Conservation (phyloP, 768 basidiomycete species). For the Tylopilus balloui region DNA sequence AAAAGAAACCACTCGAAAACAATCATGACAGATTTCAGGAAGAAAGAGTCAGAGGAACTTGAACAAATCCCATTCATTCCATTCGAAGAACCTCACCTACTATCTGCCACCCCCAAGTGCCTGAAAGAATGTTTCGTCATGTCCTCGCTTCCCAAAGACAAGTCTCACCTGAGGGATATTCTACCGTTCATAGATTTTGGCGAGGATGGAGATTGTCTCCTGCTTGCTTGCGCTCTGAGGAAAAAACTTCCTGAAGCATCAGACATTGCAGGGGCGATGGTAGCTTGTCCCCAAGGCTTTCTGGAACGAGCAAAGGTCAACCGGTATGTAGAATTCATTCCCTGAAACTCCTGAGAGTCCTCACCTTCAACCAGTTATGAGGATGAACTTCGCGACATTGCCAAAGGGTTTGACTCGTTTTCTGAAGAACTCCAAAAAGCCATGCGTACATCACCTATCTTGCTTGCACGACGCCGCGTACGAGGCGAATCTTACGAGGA, state of each 20-base stretch:
- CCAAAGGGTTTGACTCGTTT: background rate
- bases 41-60: background rate
- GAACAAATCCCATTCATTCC: background rate
- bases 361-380: background rate
- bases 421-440: background rate
- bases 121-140: background rate
- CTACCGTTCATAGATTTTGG: background rate
- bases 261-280: background rate
- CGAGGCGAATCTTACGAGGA: background rate
- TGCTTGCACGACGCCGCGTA: background rate
- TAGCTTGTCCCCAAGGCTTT: background rate
- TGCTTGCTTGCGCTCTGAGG: too few relatives aligned
- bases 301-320: background rate
- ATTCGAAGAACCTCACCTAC: background rate
- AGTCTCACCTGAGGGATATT: background rate
- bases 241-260: background rate
- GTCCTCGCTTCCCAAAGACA: background rate
- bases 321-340: background rate
- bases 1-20: background rate
- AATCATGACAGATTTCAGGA: background rate
- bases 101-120: background rate
- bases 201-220: background rate
- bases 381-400: background rate
- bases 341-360: background rate
- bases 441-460: background rate